Percentiles rank a stretch among this genome's conserved stretches.
Conservation (phyloP, 2,329 filamentous ascomycete species). For the Didymella arachidicola region DNA sequence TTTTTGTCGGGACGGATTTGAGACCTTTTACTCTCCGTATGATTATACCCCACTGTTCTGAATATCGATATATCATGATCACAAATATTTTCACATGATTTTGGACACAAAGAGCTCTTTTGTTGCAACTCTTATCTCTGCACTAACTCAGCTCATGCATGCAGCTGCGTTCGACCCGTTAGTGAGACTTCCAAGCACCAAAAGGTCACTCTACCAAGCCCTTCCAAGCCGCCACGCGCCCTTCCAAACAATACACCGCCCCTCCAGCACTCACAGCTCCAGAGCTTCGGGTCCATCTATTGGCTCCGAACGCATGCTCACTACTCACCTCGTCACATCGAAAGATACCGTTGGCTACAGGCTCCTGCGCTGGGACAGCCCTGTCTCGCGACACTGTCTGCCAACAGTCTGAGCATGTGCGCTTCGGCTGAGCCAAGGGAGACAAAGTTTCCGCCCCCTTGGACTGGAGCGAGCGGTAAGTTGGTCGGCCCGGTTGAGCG, state of each 20-base stretch:
- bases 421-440: conserved; percentile 1
- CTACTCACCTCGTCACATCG: background rate
- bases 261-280: conserved; percentile 1
- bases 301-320: background rate
- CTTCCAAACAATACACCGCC: background rate
- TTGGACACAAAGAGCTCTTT: background rate
- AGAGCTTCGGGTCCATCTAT: background rate
- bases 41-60: conserved; percentile 31
- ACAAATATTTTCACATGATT: background rate
- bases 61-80: background rate
- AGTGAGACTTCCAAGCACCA: conserved; percentile 3
- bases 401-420: background rate
- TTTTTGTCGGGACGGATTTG: conserved; percentile 4
- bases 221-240: conserved; percentile 15
- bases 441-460: background rate
- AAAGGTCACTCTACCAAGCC: background rate
- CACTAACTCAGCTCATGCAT: background rate
- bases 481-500: conserved; percentile 1
- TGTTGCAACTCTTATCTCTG: background rate
- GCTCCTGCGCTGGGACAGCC: background rate
- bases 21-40: conserved; percentile 19
- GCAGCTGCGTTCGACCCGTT: background rate
- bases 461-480: background rate
- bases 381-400: background rate
- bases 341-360: background rate